Base-by-base conservation (phyloP, 192 early-diverging fungal species). In the Umbelopsis sp. region DNA sequence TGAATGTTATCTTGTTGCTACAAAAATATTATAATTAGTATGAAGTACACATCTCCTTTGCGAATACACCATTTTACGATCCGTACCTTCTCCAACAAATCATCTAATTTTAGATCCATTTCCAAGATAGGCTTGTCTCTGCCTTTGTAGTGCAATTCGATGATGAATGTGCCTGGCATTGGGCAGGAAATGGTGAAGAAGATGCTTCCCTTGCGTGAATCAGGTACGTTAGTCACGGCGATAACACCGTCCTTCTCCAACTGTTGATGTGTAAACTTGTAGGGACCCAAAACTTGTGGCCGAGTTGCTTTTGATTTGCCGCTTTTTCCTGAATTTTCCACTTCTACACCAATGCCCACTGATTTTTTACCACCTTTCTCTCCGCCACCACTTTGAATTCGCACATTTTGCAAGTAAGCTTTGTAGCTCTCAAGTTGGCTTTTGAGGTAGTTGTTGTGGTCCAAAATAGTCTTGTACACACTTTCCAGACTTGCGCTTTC, bases 211-310 rank as follows among this genome's bases (percentile, higher is more conserved):
- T 91, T 84, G 49, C 92, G 87, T 78, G 89, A 90, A 69, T 96
- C 96, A 13, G 96, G 96, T 11, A 98, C 94, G 75, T 92, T 94
- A 47, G 90, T 94, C 66, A 94, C 91, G 22, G 88, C 86, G 77
- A 98, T 96, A n/a, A 98, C 90, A 25, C 95, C 95, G 65, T 95
- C 90, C 70, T 91, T 92, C 80, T 97, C 96, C 53, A 97, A 80
- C 71, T 91, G 88, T 41, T 87, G 78, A 70, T 96, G 90, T 16
- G 89, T 88, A 69, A 91, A 96, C 71, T 95, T 95, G 73, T 90
- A 89, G 44, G 92, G 91, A 27, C 89, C 92, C 46, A 88, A 81
- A 20, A 81, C 81, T 67, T 78, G 74, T 33, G 53, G 51, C 2
- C 64, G 64, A 12, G 48, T 46, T n/a, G 61, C n/a, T 68, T 88